These are phyloP conservation scores for Usnea hakonensis DNA, from an alignment of 495 filamentous ascomycete species.

Conservation along the genomic window DNA sequence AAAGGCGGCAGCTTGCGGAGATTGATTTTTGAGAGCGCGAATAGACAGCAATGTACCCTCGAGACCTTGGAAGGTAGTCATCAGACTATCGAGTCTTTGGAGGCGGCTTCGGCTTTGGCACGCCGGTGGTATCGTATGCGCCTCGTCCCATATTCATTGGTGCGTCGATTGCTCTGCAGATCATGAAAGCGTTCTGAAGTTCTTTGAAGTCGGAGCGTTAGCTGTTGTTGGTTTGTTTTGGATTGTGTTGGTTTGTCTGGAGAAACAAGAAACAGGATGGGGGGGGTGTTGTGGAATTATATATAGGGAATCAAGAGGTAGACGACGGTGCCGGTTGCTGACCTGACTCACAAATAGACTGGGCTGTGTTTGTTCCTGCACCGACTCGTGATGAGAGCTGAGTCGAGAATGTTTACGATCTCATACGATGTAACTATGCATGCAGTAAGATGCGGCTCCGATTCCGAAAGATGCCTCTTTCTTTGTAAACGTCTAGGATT, in stretches of 20 bases:
- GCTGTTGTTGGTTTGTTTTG: constrained; percentile 1
- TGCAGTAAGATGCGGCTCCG: constrained; percentile 17
- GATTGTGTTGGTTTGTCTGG: constrained; percentile 4
- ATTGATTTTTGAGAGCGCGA: not conserved
- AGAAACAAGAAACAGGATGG: constrained; percentile 6
- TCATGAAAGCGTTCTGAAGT: constrained; percentile 34
- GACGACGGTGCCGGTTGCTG: constrained; percentile 10
- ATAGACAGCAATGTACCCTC: constrained; percentile 15
- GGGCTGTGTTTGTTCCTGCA: constrained; percentile 21
- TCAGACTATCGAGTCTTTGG: constrained; percentile 29
- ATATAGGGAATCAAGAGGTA: constrained; percentile 12
- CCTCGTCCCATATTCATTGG: constrained; percentile 52
- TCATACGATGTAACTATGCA: constrained; percentile 13
- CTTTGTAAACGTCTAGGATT: constrained; percentile 19
- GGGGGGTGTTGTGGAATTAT: not conserved
- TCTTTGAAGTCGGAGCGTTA: constrained; percentile 18
- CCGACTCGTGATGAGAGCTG: constrained; percentile 19
- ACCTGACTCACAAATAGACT: constrained; percentile 23
- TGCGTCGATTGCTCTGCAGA: constrained; percentile 39
- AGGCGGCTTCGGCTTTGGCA: constrained; percentile 49
- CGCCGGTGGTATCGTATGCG: constrained; percentile 53
- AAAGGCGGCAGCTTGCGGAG: constrained; percentile 7
- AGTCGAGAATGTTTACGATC: constrained; percentile 11
- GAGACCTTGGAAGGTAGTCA: constrained; percentile 22
- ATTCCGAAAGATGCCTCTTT: constrained; percentile 16